Evolutionary conservation across 2,329 filamentous ascomycete genomes (phyloP), one percentile per base, ranked within the genome.

Genomic region (Pseudocercospora musae): DNA sequence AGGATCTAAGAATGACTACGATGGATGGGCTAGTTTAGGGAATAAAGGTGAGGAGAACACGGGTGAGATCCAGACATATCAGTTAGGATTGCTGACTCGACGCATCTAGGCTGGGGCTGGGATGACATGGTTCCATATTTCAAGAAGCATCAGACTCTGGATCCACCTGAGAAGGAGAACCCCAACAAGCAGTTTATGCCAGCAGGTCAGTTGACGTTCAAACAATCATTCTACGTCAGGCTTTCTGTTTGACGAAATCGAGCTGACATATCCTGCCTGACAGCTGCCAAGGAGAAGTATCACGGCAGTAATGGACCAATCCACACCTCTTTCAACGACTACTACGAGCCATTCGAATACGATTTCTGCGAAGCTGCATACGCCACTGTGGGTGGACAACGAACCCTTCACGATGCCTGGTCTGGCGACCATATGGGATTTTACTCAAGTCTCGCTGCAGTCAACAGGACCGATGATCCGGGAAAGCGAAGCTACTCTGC

Each of bases 321-420:
- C 18, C 72, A 72, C 40, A 77, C 72, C 0, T 70, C 66, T 27
- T 77, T 77, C 71, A 75, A 74, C 33, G 73, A 75, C 60, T 75
- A 74, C 67, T 73, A 73, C 49, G 68, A 72, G 62, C 75, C 75
- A 0, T 72, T 76, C n/a, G 74, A 75, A 59, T 70, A 76, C 27
- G 73, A 76, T 33, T 75, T 77, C 61, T 72, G 70, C 58, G 69
- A 73, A 42, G 74, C 76, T 13, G 71, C 71, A 0, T 72, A 76
- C 54, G 72, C 73, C 54, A 71, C 73, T 13, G 68, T 69, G 2
- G 74, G 74, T 4, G 67, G 68, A 27, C 46, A 70, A 18, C 71
- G 70, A 23, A 75, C 70, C 0, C 69, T 73, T 29, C 57, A 65
- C 1, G 73, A 75, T 61, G 70, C 73, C 1, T 75, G 72, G 72